Conservation (phyloP, 306 rosid species). For the Prunus davidiana region DNA sequence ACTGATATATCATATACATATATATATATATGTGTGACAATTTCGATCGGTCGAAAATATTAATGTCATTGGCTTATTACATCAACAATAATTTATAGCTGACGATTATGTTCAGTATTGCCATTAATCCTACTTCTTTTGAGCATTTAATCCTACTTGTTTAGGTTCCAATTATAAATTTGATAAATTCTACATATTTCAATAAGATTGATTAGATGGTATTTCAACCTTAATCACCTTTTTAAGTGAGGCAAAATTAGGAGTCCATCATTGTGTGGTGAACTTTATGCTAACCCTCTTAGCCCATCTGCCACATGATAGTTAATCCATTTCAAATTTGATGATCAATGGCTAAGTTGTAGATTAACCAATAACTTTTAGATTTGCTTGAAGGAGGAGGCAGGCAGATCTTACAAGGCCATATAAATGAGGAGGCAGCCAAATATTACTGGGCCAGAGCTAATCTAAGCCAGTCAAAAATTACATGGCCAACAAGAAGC, state of each 20-base stretch:
- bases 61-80: too few species aligned
- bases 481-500: constrained; percentile 40
- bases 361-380: neutral
- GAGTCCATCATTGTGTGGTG: neutral
- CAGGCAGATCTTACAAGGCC: neutral
- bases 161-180: too few species aligned
- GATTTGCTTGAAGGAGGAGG: neutral
- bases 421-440: constrained; percentile 45
- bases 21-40: neutral
- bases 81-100: too few species aligned
- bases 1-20: neutral
- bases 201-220: neutral
- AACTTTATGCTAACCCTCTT: too few species aligned
- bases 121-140: too few species aligned
- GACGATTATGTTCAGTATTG: neutral
- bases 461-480: constrained; percentile 55
- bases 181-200: too few species aligned
- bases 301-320: neutral
- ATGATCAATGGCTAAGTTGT: too few species aligned
- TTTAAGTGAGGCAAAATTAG: neutral
- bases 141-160: too few species aligned
- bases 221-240: neutral
- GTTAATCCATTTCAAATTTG: neutral
- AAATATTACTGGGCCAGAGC: constrained; percentile 74
- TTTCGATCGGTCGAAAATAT: neutral